Evolutionary conservation across 192 early-diverging fungal species (phyloP).

Genomic region (Oehlia diaphana): DNA sequence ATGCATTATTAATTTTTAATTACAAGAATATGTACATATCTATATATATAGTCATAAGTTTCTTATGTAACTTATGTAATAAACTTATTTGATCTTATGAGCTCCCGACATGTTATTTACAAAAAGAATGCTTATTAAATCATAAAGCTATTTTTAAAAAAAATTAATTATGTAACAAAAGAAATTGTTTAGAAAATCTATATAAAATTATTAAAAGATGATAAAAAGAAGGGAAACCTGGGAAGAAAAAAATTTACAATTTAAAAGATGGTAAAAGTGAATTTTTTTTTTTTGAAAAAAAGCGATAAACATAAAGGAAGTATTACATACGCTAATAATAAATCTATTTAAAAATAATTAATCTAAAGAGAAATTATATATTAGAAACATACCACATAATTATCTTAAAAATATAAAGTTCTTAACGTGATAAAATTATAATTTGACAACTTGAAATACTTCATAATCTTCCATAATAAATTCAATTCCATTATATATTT

Average conservation of each 20-base stretch:
- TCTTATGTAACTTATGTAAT: neutral
- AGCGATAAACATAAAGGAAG: neutral
- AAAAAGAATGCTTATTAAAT: neutral
- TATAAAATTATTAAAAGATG: neutral
- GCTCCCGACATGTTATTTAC: neutral
- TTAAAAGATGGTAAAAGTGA: neutral
- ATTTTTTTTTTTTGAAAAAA: neutral
- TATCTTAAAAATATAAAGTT: neutral
- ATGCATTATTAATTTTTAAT: neutral
- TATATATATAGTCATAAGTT: neutral
- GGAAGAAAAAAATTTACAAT: neutral
- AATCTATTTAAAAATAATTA: neutral
- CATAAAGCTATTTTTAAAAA: neutral
- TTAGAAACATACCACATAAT: neutral
- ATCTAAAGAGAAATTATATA: neutral
- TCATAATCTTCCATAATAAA: constrained; percentile 23
- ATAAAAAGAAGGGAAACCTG: neutral
- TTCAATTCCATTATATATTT: neutral
- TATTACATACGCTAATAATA: neutral
- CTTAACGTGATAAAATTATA: neutral
- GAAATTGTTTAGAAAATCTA: neutral
- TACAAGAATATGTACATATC: no score
- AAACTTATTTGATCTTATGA: neutral
- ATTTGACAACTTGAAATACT: constrained; percentile 27
- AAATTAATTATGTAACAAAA: neutral